Percentiles rank a stretch among this genome's conserved stretches.
These are phyloP conservation scores for Solanum sparsipilum DNA, from an alignment of 257 asterid species.

Conservation along the genomic window DNA sequence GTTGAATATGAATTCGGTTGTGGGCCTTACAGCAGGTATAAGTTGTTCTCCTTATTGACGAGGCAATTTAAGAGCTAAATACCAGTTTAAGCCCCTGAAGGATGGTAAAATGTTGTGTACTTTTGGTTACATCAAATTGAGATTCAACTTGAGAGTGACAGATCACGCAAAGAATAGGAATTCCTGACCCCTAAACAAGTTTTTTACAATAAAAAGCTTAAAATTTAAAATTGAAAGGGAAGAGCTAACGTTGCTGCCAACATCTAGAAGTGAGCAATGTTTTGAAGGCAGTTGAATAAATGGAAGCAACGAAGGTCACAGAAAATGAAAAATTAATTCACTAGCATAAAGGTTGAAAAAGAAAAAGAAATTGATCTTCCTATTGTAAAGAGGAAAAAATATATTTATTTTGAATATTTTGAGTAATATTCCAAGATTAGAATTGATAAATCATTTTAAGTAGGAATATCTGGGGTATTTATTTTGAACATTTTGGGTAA, in stretches of 20 bases:
- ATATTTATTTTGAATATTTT: too few relatives aligned
- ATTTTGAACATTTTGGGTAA: neutral
- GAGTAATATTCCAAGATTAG: neutral
- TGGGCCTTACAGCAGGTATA: neutral
- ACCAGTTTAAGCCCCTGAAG: neutral
- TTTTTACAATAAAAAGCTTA: neutral
- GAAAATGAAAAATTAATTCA: neutral
- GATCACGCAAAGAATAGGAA: neutral
- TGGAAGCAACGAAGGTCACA: neutral
- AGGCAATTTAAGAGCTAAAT: neutral
- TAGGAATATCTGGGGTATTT: neutral
- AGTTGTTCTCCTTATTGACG: neutral
- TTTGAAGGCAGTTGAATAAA: neutral
- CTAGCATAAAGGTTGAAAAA: neutral
- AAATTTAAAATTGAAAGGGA: neutral
- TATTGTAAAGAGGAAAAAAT: neutral
- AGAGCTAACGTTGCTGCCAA: neutral
- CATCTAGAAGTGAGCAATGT: neutral
- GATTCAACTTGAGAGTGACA: neutral
- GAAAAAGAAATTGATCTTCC: neutral
- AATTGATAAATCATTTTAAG: neutral
- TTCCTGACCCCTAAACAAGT: neutral
- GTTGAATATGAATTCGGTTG: neutral
- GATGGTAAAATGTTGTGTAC: neutral
- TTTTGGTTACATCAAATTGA: neutral